Evolutionary conservation across 2,329 filamentous ascomycete species (phyloP), one percentile per base, ranked within the genome.

Genomic region (Colletotrichum sp.): DNA sequence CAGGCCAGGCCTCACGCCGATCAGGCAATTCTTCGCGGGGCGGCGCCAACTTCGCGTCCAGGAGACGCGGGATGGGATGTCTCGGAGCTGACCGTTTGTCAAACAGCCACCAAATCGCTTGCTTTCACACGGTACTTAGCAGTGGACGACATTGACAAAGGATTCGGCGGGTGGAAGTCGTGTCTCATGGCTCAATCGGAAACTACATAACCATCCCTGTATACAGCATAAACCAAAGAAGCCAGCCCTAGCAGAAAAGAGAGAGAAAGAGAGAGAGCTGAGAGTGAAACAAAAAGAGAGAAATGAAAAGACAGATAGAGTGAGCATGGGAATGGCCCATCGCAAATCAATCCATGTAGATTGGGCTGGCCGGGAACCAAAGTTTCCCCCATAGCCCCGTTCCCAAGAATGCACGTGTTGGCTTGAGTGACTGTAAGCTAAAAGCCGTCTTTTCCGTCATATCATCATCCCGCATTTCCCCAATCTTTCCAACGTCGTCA

Each of bases 381-480:
- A 30, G 39, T n/a, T n/a, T 21, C 28, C 68, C 26, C 26, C 62
- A 16, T 15, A 8, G 8, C 44, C 62, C 62, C 32, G 26, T 36
- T 16, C 49, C 16, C 32, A n/a, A 30, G 59, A 66, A 60, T 44
- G 26, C 26, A 21, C 26, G 39, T 28, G 62, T 39, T 62, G 60
- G 52, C 34, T 32, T 59, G 60, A 67, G 68, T 62, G 8, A 32
- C 30, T 16, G 12, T 49, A 13, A 62, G 39, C 68, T 68, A 71
- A 34, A 18, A 60, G 74, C 65, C 65, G 71, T 70, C 65, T 36
- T 70, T 76, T 30, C 74, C 65, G 64, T 55, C 49, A 59, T 68
- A 68, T 73, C 76, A 76, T 76, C 76, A 77, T 76, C 59, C 66
- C 65, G 68, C 72, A 73, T 72, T 55, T 66, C 64, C 67, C 72